Base-by-base conservation (phyloP, 768 basidiomycete species). In the Mycena amicta region DNA sequence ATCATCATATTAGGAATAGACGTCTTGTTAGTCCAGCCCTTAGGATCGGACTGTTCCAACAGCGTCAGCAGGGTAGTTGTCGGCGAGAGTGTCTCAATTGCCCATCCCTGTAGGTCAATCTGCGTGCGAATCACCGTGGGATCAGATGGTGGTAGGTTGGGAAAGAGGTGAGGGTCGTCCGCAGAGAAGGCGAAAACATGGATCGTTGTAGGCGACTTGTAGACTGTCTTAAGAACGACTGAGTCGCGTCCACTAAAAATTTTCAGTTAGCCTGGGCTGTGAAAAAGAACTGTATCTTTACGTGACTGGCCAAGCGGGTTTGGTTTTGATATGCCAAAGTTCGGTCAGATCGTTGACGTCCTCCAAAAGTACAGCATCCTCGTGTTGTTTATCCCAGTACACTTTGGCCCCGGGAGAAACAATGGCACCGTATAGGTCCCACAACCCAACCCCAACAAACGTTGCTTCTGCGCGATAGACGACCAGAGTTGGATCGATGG, bases 101-200 rank as follows among this genome's bases (percentile, higher is more conserved):
- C 92, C 92, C 95, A 98, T 47, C 96, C 97, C 75, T 94, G 95
- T n/a, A 99, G 78, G 70, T 97, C 95, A n/a, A 96, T 88, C 71
- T 98, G 95, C 0, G 92, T 93, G 5, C 95, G 89, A 60, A 97
- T 96, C 50, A 90, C 82, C 63, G 83, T 89, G 0, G 90, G 86
- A 50, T 91, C 92, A 1, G 74, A 77, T 12, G 77, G 77, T 46
- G 82, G 92, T 61, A 84, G 82, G 60, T 79, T 82, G 0, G 93
- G 89, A 72, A 98, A 97, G 15, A 97, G 80, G 55, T 90, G 85
- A 52, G 84, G 84, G 64, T 98, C 93, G 63, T 98, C 94, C 0
- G 88, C 91, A 3, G 95, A 97, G 74, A 97, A 97, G 1, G 90
- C 87, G 71, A 98, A 98, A 20, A 98, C 87, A 63, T 99, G 97